Evolutionary conservation across 805 yeast genomes (phyloP), one percentile per base, ranked within the genome.

Genomic region (Suhomyces emberorum): DNA sequence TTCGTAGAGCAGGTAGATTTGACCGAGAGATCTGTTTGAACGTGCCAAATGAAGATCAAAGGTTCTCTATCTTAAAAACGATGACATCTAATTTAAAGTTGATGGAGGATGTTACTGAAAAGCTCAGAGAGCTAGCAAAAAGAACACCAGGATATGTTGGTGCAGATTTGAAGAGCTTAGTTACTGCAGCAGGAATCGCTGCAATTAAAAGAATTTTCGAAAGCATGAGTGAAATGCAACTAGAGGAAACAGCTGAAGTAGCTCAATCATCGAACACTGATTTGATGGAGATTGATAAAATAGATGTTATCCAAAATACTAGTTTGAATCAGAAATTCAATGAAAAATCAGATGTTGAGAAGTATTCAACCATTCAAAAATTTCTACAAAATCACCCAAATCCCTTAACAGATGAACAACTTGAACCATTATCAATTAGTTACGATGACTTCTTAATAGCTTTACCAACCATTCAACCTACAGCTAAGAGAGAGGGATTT

Each of bases 121-220:
- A 89, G 48, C 86, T 78, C 56, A 53, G 63, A 29, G 74, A 75
- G 42, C 68, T 93, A 34, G 96, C 98, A 2, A 89, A 89, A 54
- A 67, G 86, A 67, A 93, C 98, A 0, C 97, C 98, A 0, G 98
- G 98, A 11, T 93, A 80, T 60, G 98, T 93, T 5, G 98, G 98
- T 35, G 98, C 98, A 1, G 98, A 93, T 68, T 72, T 93, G 47
- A 88, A 88, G 52, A 95, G 98, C 10, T 71, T 93, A 39, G 95
- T 87, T 1, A 80, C 96, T 0, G 96, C 96, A 3, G 96, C 98
- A 0, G 98, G 98, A 39, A 84, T 88, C 14, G 76, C 86, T 44
- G 96, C 98, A 1, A 89, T 93, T 43, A 89, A 91, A 55, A 74
- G 98, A 47, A 89, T 93, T 4, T 91, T 91, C 56, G 77, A 79